Conservation (phyloP, 2,329 filamentous ascomycete species). For the Sclerotinia spermophila region DNA sequence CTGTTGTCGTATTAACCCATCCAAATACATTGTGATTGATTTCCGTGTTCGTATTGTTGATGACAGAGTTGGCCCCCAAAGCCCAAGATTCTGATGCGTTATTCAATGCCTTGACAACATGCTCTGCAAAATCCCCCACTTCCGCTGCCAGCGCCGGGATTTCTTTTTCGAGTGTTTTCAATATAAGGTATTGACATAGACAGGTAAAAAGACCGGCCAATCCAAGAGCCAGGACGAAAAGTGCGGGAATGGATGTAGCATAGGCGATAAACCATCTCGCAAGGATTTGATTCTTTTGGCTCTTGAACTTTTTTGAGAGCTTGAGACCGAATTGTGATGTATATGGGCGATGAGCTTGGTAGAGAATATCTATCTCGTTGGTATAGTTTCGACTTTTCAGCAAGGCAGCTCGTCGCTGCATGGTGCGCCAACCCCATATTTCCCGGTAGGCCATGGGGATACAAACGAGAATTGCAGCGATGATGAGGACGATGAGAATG, state of each 20-base stretch:
- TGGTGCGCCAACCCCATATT: conserved; percentile 69
- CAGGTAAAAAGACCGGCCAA: conserved; percentile 64
- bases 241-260: conserved; percentile 60
- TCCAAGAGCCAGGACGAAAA: conserved; percentile 66
- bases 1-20: conserved; percentile 81
- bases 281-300: conserved; percentile 62
- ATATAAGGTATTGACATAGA: conserved; percentile 63
- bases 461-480: conserved; percentile 69
- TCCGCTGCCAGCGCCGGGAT: conserved; percentile 61
- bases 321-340: conserved; percentile 70
- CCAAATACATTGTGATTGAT: conserved; percentile 84
- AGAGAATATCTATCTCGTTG: conserved; percentile 83
- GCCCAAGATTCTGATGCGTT: conserved; percentile 65
- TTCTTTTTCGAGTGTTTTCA: conserved; percentile 59
- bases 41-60: conserved; percentile 58
- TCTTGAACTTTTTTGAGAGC: conserved; percentile 60
- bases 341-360: conserved; percentile 78
- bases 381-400: conserved; percentile 59
- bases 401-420: conserved; percentile 65
- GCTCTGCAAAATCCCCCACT: conserved; percentile 62
- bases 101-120: conserved; percentile 58
- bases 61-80: conserved; percentile 56
- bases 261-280: conserved; percentile 62
- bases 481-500: conserved; percentile 70
- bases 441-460: conserved; percentile 78